Conservation (phyloP, 73 alveolate species). For the Durusdinium trenchii region DNA sequence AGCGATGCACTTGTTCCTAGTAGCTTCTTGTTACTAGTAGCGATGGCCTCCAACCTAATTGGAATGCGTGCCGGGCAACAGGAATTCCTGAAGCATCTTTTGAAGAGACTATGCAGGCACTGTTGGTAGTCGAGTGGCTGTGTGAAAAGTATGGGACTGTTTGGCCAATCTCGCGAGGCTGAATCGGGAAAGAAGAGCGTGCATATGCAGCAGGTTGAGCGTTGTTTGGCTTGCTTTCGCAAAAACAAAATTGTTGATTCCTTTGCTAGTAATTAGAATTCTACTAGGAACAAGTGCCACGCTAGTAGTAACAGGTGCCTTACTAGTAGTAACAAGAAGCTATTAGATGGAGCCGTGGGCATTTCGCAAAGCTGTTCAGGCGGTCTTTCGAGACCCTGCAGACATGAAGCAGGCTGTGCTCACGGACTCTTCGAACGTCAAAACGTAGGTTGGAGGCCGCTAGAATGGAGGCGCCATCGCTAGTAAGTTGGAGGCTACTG, state of each 20-base stretch:
- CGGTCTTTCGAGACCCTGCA: slow-evolving; percentile 52
- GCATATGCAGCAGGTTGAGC: slow-evolving; percentile 43
- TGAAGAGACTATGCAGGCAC: slow-evolving; percentile 46
- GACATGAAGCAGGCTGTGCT: slow-evolving; percentile 90
- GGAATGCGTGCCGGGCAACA: no score
- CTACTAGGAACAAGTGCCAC: no score
- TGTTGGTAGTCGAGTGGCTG: not conserved
- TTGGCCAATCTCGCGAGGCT: not conserved
- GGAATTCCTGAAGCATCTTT: slow-evolving; percentile 90
- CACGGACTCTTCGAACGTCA: no score
- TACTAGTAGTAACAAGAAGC: not conserved
- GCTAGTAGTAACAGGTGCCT: not conserved
- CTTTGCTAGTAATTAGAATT: not conserved
- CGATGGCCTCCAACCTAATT: no score
- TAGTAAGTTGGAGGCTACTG: not conserved
- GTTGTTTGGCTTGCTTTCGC: not conserved
- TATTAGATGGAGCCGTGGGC: not conserved
- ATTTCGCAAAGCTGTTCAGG: not conserved
- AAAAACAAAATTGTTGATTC: not conserved
- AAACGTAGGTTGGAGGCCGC: not conserved
- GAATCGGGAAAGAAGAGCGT: slow-evolving; percentile 24
- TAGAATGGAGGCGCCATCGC: not conserved
- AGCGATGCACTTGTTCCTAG: no score
- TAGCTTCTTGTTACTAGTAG: no score
- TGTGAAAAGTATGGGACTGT: not conserved